Base-by-base conservation (phyloP, 2,329 filamentous ascomycete genomes). In the Aureobasidium subglaciale region DNA sequence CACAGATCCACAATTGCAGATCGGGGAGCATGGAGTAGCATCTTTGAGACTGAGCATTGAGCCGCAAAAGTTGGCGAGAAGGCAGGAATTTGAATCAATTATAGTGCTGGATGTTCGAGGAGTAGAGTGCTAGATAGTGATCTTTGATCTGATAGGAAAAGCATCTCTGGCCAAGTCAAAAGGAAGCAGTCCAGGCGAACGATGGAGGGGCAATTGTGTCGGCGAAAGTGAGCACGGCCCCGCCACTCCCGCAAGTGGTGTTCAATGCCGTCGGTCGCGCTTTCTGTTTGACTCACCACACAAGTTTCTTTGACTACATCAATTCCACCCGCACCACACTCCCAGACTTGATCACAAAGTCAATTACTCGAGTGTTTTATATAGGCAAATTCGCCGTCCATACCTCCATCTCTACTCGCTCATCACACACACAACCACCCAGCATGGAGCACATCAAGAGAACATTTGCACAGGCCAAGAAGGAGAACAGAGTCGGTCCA, bases 391-490 rank as follows among this genome's bases (percentile, higher is more conserved):
- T 18, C 29, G 38, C 29, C 50, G 11, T 54, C n/a, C 15, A 15
- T 54, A 16, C 25, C 5, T 13, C 5, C 5, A 10, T 5, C 25
- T 7, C 25, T n/a, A 9, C 13, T n/a, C n/a, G n/a, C 9, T 52
- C 11, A 27, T n/a, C 29, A 5, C 9, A 15, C 11, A 27, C 22
- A 56, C 46, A 22, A 56, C 20, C 38, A 16, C 32, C 52, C 62
- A 64, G 8, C 59, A 77, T 77, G 75, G 74, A 77, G 59, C 68
- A 67, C 61, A 76, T 78, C 61, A 75, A 73, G 64, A 72, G 73
- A 63, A 75, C 75, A 34, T 78, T 77, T 63, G 74, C 75, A 53
- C 69, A 71, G 64, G 76, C 75, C 68, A 77, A 76, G 70, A 71
- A 72, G 64, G 75, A 77, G 68, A 68, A 69, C 63, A 71, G 75